These are phyloP conservation scores for Phlyctochytrium arcticum DNA, from an alignment of 192 early-diverging fungal genomes.

Conservation along the genomic window DNA sequence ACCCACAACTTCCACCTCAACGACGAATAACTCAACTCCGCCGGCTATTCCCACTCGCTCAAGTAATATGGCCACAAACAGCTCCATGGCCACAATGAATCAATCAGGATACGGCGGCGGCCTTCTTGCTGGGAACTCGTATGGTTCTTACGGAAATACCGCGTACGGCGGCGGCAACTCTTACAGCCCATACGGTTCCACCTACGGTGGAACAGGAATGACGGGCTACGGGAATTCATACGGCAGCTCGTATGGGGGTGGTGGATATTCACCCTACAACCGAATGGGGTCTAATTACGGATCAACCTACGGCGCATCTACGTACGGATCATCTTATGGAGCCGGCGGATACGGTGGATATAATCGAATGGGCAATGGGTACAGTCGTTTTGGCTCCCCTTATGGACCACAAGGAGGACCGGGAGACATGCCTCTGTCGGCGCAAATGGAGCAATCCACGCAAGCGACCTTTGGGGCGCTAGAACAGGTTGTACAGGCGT, in stretches of 20 bases:
- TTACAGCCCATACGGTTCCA: slow-evolving; percentile 7
- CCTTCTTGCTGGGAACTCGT: neutral
- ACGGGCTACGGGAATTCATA: slow-evolving; percentile 15
- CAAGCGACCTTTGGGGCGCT: slow-evolving; percentile 89
- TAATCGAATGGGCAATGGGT: slow-evolving; percentile 46
- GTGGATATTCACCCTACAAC: slow-evolving; percentile 6
- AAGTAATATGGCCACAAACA: neutral
- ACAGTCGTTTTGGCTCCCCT: neutral
- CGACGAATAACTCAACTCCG: too few species aligned
- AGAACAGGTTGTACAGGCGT: slow-evolving; percentile 89
- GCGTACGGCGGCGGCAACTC: slow-evolving; percentile 34
- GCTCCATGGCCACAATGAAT: neutral
- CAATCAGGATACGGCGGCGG: slow-evolving; percentile 10
- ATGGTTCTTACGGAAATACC: neutral
- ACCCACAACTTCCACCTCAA: slow-evolving; percentile 16
- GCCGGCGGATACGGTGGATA: slow-evolving; percentile 46
- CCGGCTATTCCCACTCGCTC: slow-evolving; percentile 15
- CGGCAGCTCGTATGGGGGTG: neutral
- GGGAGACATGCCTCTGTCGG: slow-evolving; percentile 54
- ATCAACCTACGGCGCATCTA: neutral
- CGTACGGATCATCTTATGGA: slow-evolving; percentile 36
- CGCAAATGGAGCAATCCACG: slow-evolving; percentile 84
- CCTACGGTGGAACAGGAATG: slow-evolving; percentile 32
- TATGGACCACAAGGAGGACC: neutral
- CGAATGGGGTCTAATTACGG: slow-evolving; percentile 12